phyloP scores from a whole-genome alignment of 1,284 basidiomycete genomes.

The Anthracocystis walkeri region DNA sequence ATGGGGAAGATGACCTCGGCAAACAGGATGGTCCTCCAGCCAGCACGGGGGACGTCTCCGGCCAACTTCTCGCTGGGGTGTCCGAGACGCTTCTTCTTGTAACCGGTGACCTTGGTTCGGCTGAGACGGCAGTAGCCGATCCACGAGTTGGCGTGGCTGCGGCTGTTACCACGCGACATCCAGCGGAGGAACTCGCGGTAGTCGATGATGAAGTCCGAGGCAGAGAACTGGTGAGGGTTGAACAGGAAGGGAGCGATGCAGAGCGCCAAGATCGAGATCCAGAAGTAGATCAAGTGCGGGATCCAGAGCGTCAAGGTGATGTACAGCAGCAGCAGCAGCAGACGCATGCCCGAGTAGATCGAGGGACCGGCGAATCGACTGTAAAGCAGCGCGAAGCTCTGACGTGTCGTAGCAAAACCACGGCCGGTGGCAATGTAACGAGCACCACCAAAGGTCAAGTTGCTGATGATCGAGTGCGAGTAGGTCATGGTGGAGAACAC shows the following conservation, averaged over 20 bases:
- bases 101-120: slow-evolving; percentile 68
- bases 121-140: slow-evolving; percentile 70
- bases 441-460: slow-evolving; percentile 69
- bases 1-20: slow-evolving; percentile 67
- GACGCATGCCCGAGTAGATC: slow-evolving; percentile 68
- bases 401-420: slow-evolving; percentile 68
- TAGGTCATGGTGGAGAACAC: slow-evolving; percentile 69
- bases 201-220: slow-evolving; percentile 69
- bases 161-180: slow-evolving; percentile 69
- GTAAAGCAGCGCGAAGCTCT: slow-evolving; percentile 68
- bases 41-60: slow-evolving; percentile 67
- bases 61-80: slow-evolving; percentile 69
- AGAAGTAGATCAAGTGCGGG: slow-evolving; percentile 70
- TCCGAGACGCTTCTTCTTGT: slow-evolving; percentile 70
- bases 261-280: slow-evolving; percentile 67
- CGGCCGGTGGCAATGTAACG: slow-evolving; percentile 69
- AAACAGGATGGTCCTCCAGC: slow-evolving; percentile 67
- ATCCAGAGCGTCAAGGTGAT: slow-evolving; percentile 69
- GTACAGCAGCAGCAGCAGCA: slow-evolving; percentile 67
- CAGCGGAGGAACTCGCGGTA: slow-evolving; percentile 70
- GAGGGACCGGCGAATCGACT: slow-evolving; percentile 69
- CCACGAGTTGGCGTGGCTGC: slow-evolving; percentile 70
- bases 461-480: slow-evolving; percentile 69
- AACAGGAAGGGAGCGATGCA: slow-evolving; percentile 69
- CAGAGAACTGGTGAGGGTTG: slow-evolving; percentile 69